Evolutionary conservation across 169 alveolate species (phyloP), one percentile per base, ranked within the genome.

Genomic region (Plasmodium coatneyi): DNA sequence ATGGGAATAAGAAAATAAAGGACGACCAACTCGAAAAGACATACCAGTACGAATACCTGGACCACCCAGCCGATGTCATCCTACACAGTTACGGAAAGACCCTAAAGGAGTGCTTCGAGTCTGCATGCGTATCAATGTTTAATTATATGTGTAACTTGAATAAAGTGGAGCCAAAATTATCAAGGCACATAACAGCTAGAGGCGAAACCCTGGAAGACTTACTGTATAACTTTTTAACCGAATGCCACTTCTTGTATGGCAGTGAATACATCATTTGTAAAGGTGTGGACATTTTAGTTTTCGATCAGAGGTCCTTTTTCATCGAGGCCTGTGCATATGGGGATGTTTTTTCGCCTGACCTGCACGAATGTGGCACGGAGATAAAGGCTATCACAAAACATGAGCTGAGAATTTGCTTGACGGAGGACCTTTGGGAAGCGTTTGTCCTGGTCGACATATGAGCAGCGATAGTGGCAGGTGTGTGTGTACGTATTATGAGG

Each of bases 51-150:
- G 90, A 84, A 39, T 96, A 96, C 16, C 71, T 96, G 76, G 97
- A 96, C 76, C 97, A 96, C 41, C 95, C 97, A 22, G 96, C 97
- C 12, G 97, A 96, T 83, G 96, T 96, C 5, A 93, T 96, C 83
- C 46, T 96, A 78, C 92, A 92, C 43, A 95, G 96, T 28, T 80
- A 80, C 41, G 97, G 97, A 0, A 70, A 80, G 5, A 78, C 78
- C n/a, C 60, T 96, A 34, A 66, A 49, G 19, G 96, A 80, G 28
- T 92, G 96, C 32, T 83, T 96, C 52, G 96, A 92, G 79, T 82
- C 96, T 52, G 28, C 86, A 39, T 72, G 95, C 19, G 25, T 95
- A n/a, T 91, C 95, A 12, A 79, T 96, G 96, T 96, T 84, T 71
- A 86, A 92, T 54, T 96, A 96, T 72, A 96, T 95, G 92, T 92